Evolutionary conservation across 345 rosid species (phyloP).

Genomic region (Eutrema yunnanense): DNA sequence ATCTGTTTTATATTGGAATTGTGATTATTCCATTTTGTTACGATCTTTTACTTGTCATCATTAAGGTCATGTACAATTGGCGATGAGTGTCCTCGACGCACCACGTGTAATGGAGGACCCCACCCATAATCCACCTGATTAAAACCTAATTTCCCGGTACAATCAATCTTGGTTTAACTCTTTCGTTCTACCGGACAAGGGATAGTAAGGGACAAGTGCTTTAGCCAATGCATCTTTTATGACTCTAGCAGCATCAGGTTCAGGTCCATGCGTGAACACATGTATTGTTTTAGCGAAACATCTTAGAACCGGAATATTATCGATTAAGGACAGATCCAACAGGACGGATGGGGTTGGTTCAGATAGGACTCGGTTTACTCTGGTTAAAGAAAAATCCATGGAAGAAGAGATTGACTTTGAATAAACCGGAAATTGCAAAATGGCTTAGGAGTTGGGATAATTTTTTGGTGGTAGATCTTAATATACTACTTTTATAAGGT

Average conservation of each 20-base stretch:
- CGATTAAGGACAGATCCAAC: neutral
- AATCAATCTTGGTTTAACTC: neutral
- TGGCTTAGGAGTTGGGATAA: neutral
- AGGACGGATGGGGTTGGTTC: neutral
- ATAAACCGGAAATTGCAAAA: neutral
- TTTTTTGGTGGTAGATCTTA: neutral
- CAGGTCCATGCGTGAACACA: neutral
- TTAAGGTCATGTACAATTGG: conserved; percentile 18
- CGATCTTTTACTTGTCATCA: conserved; percentile 24
- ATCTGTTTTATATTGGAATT: neutral
- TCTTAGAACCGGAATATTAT: neutral
- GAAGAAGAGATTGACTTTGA: neutral
- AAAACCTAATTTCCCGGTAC: conserved; percentile 41
- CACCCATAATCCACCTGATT: conserved; percentile 55
- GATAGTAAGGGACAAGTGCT: neutral
- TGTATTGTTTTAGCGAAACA: neutral
- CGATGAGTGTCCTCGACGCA: conserved; percentile 47
- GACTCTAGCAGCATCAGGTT: neutral
- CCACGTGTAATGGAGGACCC: conserved; percentile 58
- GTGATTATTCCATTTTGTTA: neutral
- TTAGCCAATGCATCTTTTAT: neutral
- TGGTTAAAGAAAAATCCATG: conserved; percentile 7
- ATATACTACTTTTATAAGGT: neutral
- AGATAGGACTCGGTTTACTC: neutral
- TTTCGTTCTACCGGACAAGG: neutral